Evolutionary conservation across 768 basidiomycete species (phyloP).

Genomic region (Lactifluus piperatus): DNA sequence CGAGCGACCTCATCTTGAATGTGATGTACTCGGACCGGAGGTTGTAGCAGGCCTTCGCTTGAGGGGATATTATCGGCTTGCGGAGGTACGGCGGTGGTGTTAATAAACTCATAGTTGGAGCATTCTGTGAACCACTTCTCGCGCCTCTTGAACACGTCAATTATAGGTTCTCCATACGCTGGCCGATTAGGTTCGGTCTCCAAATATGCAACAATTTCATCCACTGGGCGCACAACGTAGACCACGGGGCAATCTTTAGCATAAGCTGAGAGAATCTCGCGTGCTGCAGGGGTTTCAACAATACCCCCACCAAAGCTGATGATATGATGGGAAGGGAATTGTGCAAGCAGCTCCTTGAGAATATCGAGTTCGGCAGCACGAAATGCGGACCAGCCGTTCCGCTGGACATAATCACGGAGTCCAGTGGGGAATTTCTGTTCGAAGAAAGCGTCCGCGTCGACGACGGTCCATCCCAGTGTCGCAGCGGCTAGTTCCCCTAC

Average conservation of each 20-base stretch:
- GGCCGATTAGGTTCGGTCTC: slow-evolving; percentile 70
- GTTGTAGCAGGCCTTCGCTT: slow-evolving; percentile 13
- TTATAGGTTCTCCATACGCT: slow-evolving; percentile 78
- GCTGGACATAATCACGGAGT: slow-evolving; percentile 70
- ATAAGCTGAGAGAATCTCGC: slow-evolving; percentile 64
- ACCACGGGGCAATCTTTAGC: slow-evolving; percentile 64
- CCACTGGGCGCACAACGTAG: slow-evolving; percentile 70
- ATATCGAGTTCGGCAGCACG: slow-evolving; percentile 66
- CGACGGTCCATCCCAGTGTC: slow-evolving; percentile 58
- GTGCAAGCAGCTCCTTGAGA: slow-evolving; percentile 55
- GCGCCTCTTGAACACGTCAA: slow-evolving; percentile 77
- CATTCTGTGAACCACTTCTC: slow-evolving; percentile 83
- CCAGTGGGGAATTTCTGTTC: slow-evolving; percentile 49
- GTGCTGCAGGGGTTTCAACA: slow-evolving; percentile 74
- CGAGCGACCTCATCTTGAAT: slow-evolving; percentile 57
- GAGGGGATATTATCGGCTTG: slow-evolving; percentile 5
- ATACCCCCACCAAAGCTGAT: slow-evolving; percentile 93
- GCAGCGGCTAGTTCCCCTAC: slow-evolving; percentile 72
- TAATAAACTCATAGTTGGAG: slow-evolving; percentile 76
- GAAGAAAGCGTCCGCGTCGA: slow-evolving; percentile 85
- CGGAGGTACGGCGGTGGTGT: slow-evolving; percentile 40
- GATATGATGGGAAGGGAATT: slow-evolving; percentile 51
- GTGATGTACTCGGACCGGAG: slow-evolving; percentile 25
- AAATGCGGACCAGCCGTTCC: slow-evolving; percentile 86
- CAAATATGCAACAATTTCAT: slow-evolving; percentile 77